These are phyloP conservation scores for Malassezia psittaci DNA, from an alignment of 1,284 basidiomycete genomes.

Conservation along the genomic window DNA sequence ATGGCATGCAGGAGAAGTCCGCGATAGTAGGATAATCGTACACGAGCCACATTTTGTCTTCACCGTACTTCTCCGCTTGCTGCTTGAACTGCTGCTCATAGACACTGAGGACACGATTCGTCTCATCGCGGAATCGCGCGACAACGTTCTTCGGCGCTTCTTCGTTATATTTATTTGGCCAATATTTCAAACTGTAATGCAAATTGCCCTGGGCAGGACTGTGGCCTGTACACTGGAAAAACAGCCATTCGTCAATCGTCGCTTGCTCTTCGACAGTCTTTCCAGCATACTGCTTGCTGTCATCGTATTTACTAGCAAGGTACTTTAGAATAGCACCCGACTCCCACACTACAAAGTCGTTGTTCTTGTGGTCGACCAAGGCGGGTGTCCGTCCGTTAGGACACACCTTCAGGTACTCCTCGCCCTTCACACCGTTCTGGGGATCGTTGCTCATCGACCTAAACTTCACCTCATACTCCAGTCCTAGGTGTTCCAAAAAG, in stretches of 20 bases:
- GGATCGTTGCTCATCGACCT: conserved; percentile 29
- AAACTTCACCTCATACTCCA: conserved; percentile 28
- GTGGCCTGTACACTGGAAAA: conserved; percentile 28
- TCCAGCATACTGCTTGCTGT: conserved; percentile 21
- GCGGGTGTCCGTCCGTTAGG: conserved; percentile 36
- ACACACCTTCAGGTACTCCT: conserved; percentile 31
- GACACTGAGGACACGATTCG: conserved; percentile 30
- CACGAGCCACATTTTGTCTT: conserved; percentile 22
- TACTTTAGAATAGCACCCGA: conserved; percentile 33
- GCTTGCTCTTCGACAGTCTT: conserved; percentile 25
- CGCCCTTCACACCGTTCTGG: conserved; percentile 36
- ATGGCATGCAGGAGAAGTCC: conserved; percentile 19
- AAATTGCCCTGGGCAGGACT: conserved; percentile 29
- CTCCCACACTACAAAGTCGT: conserved; percentile 34
- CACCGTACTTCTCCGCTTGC: conserved; percentile 25
- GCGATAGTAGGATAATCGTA: conserved; percentile 38
- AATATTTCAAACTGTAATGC: conserved; percentile 20
- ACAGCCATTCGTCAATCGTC: conserved; percentile 30
- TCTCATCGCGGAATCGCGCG: conserved; percentile 32
- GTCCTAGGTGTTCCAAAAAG: conserved; percentile 34
- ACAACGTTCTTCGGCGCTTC: conserved; percentile 25
- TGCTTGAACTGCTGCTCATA: conserved; percentile 29
- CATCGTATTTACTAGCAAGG: conserved; percentile 34
- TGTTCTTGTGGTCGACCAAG: conserved; percentile 33
- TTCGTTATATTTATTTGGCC: conserved; percentile 17